Conservation (phyloP, 139 green algal genomes). For the Pseudopediastrum boryanum region DNA sequence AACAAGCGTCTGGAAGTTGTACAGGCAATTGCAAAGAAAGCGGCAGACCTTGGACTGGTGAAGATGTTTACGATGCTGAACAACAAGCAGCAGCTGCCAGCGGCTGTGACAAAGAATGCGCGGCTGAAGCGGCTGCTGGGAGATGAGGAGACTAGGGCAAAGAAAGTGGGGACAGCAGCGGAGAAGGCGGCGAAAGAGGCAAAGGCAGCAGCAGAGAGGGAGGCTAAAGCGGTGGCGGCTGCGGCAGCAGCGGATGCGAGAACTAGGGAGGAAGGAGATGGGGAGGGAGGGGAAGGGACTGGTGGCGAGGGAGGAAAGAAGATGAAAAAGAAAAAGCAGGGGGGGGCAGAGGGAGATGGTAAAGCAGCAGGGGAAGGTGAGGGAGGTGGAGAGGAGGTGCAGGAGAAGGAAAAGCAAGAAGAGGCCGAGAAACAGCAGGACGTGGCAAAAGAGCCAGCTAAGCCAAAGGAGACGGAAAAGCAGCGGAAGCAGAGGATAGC, state of each 20-base stretch:
- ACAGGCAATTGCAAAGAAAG: neutral
- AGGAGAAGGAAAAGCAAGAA: too few relatives aligned
- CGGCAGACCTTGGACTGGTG: neutral
- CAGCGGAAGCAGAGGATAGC: slow-evolving; percentile 5
- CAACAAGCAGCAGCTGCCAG: slow-evolving; percentile 7
- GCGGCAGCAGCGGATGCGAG: too few relatives aligned
- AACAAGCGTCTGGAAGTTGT: slow-evolving; percentile 4
- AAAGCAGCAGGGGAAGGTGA: too few relatives aligned
- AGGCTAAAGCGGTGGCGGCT: neutral
- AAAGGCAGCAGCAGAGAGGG: neutral
- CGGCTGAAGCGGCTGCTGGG: neutral
- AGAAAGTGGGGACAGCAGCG: slow-evolving; percentile 12
- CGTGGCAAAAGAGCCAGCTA: neutral
- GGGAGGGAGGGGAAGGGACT: neutral
- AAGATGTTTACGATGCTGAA: slow-evolving; percentile 1
- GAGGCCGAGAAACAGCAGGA: neutral
- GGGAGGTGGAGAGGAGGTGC: too few relatives aligned
- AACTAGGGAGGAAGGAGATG: too few relatives aligned
- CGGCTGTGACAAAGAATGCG: neutral
- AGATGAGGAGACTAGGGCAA: neutral
- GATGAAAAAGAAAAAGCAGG: neutral
- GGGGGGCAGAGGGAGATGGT: neutral
- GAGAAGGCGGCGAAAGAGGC: neutral
- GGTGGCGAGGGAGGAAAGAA: neutral
- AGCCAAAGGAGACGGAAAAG: neutral